Conservation (phyloP, 495 filamentous ascomycete species). For the Aspergillus carlsbadensis region DNA sequence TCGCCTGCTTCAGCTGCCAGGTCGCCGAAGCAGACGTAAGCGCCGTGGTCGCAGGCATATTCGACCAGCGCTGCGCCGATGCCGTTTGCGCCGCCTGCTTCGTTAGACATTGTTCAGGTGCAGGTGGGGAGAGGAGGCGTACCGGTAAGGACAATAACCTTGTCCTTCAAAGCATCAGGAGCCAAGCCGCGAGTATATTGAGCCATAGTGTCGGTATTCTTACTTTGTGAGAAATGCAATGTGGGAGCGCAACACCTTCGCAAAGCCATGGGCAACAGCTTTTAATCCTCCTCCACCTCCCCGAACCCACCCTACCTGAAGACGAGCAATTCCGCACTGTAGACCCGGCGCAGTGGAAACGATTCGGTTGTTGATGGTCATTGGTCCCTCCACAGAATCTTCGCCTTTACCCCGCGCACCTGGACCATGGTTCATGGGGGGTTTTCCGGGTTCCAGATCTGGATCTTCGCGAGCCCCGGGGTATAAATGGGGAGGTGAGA, state of each 20-base stretch:
- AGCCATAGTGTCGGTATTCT: neutral
- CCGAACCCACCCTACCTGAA: no score
- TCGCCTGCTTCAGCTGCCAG: conserved; percentile 24
- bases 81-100: conserved; percentile 28
- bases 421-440: no score
- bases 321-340: no score
- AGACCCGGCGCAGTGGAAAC: no score
- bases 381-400: neutral
- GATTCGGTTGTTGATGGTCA: neutral
- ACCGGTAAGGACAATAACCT: conserved; percentile 38
- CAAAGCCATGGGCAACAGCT: no score
- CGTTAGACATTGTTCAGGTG: neutral
- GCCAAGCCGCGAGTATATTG: neutral
- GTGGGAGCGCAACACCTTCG: no score
- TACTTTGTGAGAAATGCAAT: no score
- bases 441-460: no score
- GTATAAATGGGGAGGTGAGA: neutral
- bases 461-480: no score
- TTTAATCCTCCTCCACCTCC: no score
- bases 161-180: conserved; percentile 20
- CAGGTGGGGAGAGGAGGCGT: neutral
- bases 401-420: neutral
- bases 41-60: conserved; percentile 18
- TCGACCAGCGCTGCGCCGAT: conserved; percentile 29
- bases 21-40: conserved; percentile 37